Evolutionary conservation across 768 basidiomycete species (phyloP), one percentile per base, ranked within the genome.

Genomic region (Amanita brunnescens): DNA sequence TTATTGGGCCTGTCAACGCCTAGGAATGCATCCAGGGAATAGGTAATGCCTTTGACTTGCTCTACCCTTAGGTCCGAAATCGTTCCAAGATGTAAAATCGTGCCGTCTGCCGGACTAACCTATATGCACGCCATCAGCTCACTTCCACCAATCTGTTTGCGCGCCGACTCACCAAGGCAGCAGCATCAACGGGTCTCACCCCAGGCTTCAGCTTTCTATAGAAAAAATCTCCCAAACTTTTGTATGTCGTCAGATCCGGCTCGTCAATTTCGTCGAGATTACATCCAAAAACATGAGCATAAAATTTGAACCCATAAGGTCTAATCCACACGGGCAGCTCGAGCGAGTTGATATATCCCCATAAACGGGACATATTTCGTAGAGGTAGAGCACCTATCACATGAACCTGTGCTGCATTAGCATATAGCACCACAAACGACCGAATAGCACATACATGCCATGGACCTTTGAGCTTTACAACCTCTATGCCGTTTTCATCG

Each of bases 11-110:
- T 69, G 52, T 86, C 80, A 29, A 84, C 75, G 33, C 96, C 96
- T 13, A 99, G 81, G 0, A 99, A 74, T 0, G 94, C 93, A 55
- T 96, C 89, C 10, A 99, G 78, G 1, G 93, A 96, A 62, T 99
- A 99, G 0, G 92, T 96, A 56, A 95, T 86, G 13, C 96, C 96
- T 67, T 99, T 99, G 62, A 99, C 91, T 67, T 97, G 94, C 63
- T 96, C 94, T 47, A 99, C 90, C 23, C 80, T 80, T 44, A 81
- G 73, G 58, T 81, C 79, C 48, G 78, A 67, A 55, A 99, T 87
- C 1, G 80, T 81, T 30, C 96, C 96, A 58, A 93, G 92, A 64
- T 98, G 95, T 23, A 98, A 74, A 1, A 99, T 78, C 0, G 76
- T 85, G 2, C 96, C 96, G 58, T 99, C 96, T 1, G 96, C 94